Conservation (phyloP, 2,329 filamentous ascomycete genomes). For the Aurifilum marmelostoma region DNA sequence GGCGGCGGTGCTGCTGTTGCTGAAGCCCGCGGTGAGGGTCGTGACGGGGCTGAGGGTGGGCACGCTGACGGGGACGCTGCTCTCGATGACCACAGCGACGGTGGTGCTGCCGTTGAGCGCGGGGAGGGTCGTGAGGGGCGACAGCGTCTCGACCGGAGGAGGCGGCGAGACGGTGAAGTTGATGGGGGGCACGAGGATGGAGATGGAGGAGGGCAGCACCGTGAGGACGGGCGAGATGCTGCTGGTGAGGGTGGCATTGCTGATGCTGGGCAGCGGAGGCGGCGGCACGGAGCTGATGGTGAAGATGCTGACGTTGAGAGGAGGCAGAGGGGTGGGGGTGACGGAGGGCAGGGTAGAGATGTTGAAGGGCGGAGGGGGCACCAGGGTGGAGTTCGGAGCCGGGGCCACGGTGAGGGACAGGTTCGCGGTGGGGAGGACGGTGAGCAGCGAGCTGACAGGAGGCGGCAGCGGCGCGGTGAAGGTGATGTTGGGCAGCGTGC, state of each 20-base stretch:
- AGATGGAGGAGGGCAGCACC: neutral
- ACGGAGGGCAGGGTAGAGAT: neutral
- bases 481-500: conserved; percentile 11
- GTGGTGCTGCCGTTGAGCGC: neutral
- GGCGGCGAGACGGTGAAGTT: neutral
- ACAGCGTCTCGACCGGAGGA: neutral
- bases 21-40: neutral
- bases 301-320: neutral
- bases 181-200: neutral
- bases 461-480: neutral
- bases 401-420: neutral
- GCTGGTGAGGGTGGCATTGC: neutral
- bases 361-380: neutral
- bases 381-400: neutral
- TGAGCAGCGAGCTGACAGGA: neutral
- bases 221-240: neutral
- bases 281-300: neutral
- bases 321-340: neutral
- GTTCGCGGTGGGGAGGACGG: neutral
- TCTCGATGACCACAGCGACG: neutral
- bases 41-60: neutral
- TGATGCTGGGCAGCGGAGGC: neutral
- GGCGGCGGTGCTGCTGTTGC: neutral
- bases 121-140: neutral
- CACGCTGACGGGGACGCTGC: neutral